These are phyloP conservation scores for Penicillium fuscoglaucum DNA, from an alignment of 2,329 filamentous ascomycete species.

Conservation along the genomic window DNA sequence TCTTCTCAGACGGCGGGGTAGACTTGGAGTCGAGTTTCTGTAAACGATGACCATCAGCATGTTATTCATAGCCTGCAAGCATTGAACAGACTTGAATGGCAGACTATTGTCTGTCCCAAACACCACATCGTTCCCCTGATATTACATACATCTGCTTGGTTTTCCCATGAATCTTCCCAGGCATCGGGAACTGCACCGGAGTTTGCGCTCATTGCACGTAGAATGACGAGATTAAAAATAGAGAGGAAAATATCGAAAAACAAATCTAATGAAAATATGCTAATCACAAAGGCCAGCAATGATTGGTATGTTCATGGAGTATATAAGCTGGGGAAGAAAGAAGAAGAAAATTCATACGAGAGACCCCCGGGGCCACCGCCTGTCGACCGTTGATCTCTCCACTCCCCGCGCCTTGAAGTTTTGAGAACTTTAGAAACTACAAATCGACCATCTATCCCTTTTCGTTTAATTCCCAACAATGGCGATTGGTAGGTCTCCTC, in stretches of 20 bases:
- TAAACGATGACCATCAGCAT: constrained; percentile 11
- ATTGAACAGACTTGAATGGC: not conserved
- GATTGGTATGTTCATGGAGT: constrained; percentile 17
- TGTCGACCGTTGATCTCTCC: constrained; percentile 20
- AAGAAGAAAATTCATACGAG: constrained; percentile 25
- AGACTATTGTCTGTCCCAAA: not conserved
- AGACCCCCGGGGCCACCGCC: constrained; percentile 23
- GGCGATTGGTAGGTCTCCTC: constrained; percentile 23
- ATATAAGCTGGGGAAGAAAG: constrained; percentile 12
- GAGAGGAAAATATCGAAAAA: not conserved
- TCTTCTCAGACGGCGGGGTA: constrained; percentile 46
- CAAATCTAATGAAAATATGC: not conserved
- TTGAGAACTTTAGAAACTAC: not conserved
- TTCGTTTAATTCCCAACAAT: constrained; percentile 17
- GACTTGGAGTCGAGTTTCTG: constrained; percentile 44
- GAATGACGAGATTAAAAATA: constrained; percentile 4
- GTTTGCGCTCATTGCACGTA: constrained; percentile 43
- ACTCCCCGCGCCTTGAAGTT: constrained; percentile 6
- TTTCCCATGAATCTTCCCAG: constrained; percentile 92
- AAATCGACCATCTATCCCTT: not conserved
- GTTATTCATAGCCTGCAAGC: not conserved
- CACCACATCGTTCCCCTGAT: not conserved
- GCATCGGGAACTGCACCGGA: constrained; percentile 66
- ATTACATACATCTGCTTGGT: constrained; percentile 65
- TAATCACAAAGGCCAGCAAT: constrained; percentile 6